Percentiles rank a stretch among this genome's conserved stretches.
phyloP scores from a whole-genome alignment of 2,329 filamentous ascomycete genomes.

The Nothophoma quercina region DNA sequence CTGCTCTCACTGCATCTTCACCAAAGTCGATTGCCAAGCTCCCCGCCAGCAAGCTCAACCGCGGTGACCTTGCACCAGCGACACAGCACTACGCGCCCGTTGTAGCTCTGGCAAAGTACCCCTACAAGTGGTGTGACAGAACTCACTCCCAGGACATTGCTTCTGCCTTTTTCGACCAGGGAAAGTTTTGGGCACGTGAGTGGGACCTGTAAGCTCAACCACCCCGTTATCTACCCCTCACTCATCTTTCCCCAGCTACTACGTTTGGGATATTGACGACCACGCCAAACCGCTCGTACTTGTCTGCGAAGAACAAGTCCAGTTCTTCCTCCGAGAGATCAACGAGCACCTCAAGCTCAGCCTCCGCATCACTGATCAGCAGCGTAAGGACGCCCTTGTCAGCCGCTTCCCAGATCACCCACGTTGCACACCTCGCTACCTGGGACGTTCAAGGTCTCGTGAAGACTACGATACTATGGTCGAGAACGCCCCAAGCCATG shows the following conservation, averaged over 20 bases:
- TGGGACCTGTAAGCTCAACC: conserved; percentile 77
- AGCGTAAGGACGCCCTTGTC: conserved; percentile 63
- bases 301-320: conserved; percentile 71
- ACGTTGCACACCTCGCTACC: conserved; percentile 71
- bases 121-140: conserved; percentile 65
- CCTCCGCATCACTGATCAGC: conserved; percentile 66
- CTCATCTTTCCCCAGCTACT: conserved; percentile 63
- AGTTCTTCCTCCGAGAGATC: conserved; percentile 69
- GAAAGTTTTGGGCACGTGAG: conserved; percentile 64
- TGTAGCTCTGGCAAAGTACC: conserved; percentile 63
- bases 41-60: conserved; percentile 24
- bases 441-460: conserved; percentile 64
- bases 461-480: conserved; percentile 54
- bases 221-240: conserved; percentile 26
- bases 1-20: conserved; percentile 1
- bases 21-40: conserved; percentile 8
- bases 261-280: conserved; percentile 61
- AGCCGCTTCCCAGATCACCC: conserved; percentile 67
- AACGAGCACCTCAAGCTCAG: conserved; percentile 63
- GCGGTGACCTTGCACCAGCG: conserved; percentile 44
- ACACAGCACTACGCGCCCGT: conserved; percentile 53
- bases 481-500: conserved; percentile 24
- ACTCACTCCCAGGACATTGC: conserved; percentile 56
- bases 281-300: conserved; percentile 67
- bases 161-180: conserved; percentile 64